Conservation (phyloP, 2,329 filamentous ascomycete species). For the Phaeosphaeriaceae sp. region DNA sequence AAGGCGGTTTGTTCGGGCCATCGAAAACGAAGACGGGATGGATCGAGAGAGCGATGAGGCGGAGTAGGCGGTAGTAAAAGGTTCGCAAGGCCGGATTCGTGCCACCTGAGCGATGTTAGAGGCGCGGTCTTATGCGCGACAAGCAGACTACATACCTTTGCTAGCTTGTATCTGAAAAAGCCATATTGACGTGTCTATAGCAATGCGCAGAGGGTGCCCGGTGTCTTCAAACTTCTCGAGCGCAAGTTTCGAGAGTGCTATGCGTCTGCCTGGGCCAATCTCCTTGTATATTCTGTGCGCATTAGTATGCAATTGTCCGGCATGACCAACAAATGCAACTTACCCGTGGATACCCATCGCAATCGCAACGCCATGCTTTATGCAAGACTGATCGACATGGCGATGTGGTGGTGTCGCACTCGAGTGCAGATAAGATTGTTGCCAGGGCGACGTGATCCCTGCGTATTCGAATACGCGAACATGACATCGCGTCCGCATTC, state of each 20-base stretch:
- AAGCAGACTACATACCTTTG: constrained; percentile 59
- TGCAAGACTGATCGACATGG: constrained; percentile 10
- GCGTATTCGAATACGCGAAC: constrained; percentile 2
- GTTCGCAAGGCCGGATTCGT: constrained; percentile 89
- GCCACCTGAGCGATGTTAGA: constrained; percentile 64
- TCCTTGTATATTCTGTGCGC: constrained; percentile 81
- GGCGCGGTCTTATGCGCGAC: not conserved
- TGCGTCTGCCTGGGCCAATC: constrained; percentile 79
- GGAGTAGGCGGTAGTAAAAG: constrained; percentile 87
- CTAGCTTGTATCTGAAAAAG: constrained; percentile 91
- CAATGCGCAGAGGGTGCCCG: constrained; percentile 78
- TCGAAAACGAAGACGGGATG: constrained; percentile 92
- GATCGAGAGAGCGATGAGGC: constrained; percentile 77
- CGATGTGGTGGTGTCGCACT: constrained; percentile 18
- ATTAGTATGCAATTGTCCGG: constrained; percentile 16
- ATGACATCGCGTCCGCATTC: constrained; percentile 18
- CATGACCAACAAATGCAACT: constrained; percentile 4
- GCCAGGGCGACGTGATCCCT: constrained; percentile 29
- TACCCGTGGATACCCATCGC: constrained; percentile 52
- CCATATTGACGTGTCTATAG: constrained; percentile 97
- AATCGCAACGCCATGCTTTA: constrained; percentile 25
- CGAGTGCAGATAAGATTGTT: constrained; percentile 39
- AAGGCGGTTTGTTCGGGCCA: constrained; percentile 80
- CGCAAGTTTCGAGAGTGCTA: constrained; percentile 83
- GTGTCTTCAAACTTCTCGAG: constrained; percentile 75